Percentiles rank a stretch among this genome's conserved stretches.
Evolutionary conservation across 2,329 filamentous ascomycete genomes (phyloP).

Genomic region (Orbilia brochopaga): DNA sequence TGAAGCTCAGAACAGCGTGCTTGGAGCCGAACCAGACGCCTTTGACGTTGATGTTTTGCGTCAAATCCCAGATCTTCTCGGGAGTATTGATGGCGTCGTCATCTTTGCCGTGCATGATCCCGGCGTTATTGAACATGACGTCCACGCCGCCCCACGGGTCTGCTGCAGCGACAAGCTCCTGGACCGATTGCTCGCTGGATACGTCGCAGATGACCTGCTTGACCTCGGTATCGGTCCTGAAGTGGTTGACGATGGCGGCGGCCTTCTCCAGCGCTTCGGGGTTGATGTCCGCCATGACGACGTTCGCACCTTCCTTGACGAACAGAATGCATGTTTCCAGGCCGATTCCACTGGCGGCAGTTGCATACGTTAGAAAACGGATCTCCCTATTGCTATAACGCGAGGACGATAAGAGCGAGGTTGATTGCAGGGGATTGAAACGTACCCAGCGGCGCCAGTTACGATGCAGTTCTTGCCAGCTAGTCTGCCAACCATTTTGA

Average conservation of each 20-base stretch:
- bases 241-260: slow-evolving; percentile 56
- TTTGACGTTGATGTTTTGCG: slow-evolving; percentile 94
- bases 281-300: slow-evolving; percentile 86
- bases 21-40: slow-evolving; percentile 97
- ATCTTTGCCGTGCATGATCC: slow-evolving; percentile 90
- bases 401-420: not conserved
- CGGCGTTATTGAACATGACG: slow-evolving; percentile 96
- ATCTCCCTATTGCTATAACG: not conserved
- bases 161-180: slow-evolving; percentile 74
- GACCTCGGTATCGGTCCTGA: slow-evolving; percentile 61
- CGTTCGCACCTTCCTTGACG: slow-evolving; percentile 81
- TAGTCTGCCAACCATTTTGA: slow-evolving; percentile 60
- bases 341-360: slow-evolving; percentile 75
- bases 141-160: slow-evolving; percentile 88
- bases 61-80: slow-evolving; percentile 92
- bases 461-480: slow-evolving; percentile 74
- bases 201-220: slow-evolving; percentile 71
- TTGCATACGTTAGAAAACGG: slow-evolving; percentile 7
- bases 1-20: slow-evolving; percentile 82
- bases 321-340: slow-evolving; percentile 92
- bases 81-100: slow-evolving; percentile 81
- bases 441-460: slow-evolving; percentile 82
- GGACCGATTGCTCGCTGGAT: slow-evolving; percentile 79
- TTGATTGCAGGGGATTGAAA: not conserved
- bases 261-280: slow-evolving; percentile 77